Conservation (phyloP, 257 asterid species). For the Forsythia suspensa region DNA sequence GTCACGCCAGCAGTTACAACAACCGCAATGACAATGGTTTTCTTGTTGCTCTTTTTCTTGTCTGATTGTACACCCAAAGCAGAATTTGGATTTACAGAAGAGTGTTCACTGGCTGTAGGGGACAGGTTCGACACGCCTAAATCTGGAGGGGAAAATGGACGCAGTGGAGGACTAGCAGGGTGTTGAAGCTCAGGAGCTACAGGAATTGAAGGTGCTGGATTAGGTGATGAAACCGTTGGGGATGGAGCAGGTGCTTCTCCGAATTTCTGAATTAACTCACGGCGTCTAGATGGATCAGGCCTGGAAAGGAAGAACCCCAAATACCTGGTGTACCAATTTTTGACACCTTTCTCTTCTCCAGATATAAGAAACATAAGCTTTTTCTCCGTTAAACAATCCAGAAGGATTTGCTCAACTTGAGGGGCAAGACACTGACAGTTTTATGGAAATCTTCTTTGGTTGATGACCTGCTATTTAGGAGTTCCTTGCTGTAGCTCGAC, state of each 20-base stretch:
- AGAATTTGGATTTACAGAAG: constrained; percentile 26
- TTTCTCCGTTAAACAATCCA: constrained; percentile 55
- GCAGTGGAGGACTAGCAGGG: constrained; percentile 47
- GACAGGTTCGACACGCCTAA: constrained; percentile 27
- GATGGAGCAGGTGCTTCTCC: constrained; percentile 64
- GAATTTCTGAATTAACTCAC: constrained; percentile 45
- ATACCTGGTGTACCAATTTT: constrained; percentile 46
- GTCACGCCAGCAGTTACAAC: constrained; percentile 65
- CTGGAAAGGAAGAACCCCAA: constrained; percentile 38
- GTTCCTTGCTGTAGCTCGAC: constrained; percentile 20
- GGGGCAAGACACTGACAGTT: constrained; percentile 36
- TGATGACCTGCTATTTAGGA: constrained; percentile 25
- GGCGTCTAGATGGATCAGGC: constrained; percentile 42
- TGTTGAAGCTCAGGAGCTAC: constrained; percentile 25
- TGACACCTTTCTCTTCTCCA: constrained; percentile 42
- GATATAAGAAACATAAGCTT: constrained; percentile 27
- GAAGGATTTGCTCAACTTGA: constrained; percentile 48
- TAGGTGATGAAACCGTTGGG: constrained; percentile 40
- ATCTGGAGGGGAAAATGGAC: constrained; percentile 46
- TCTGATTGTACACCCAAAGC: constrained; percentile 32
- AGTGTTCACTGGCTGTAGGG: constrained; percentile 31
- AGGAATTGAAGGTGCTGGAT: constrained; percentile 46
- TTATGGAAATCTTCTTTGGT: constrained; percentile 30
- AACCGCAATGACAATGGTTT: constrained; percentile 58
- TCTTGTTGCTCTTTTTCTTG: constrained; percentile 31